phyloP scores from a whole-genome alignment of 768 basidiomycete genomes.

The Mycena alexandri region DNA sequence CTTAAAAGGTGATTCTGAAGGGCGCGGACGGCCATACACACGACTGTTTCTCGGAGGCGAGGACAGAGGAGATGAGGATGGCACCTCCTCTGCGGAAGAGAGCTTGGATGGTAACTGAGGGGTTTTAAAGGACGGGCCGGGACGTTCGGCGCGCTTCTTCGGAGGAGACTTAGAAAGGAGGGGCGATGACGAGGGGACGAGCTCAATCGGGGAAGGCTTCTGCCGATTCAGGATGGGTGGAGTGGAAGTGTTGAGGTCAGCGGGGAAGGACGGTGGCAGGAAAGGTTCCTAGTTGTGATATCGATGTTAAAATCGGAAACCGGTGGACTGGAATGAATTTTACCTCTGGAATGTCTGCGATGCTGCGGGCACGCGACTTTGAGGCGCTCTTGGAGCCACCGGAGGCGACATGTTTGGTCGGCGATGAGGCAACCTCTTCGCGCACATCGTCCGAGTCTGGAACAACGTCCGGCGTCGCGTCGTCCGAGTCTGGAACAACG shows the following conservation, averaged over 20 bases:
- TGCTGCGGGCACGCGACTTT: slow-evolving; percentile 18
- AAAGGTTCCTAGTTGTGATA: slow-evolving; percentile 50
- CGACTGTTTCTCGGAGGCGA: slow-evolving; percentile 43
- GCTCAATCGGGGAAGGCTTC: slow-evolving; percentile 60
- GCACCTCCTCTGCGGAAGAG: slow-evolving; percentile 23
- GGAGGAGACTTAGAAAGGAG: background rate
- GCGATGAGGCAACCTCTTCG: background rate
- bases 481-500: background rate
- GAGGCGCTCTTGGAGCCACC: slow-evolving; percentile 7
- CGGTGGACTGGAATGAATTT: slow-evolving; percentile 5
- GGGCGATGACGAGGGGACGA: slow-evolving; percentile 46
- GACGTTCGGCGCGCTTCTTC: slow-evolving; percentile 1
- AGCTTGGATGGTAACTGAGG: slow-evolving; percentile 1
- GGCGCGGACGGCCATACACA: slow-evolving; percentile 32
- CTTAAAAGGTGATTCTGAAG: slow-evolving; percentile 19
- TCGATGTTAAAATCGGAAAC: too few relatives aligned
- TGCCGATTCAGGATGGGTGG: slow-evolving; percentile 49
- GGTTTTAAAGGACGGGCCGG: slow-evolving; percentile 9
- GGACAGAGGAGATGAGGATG: slow-evolving; percentile 36
- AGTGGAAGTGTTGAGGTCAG: slow-evolving; percentile 66
- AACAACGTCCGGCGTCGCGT: background rate
- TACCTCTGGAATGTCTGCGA: slow-evolving; percentile 47
- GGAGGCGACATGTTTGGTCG: background rate
- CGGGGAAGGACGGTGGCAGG: slow-evolving; percentile 68
- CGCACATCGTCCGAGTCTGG: background rate